Percentiles rank a stretch among this genome's conserved stretches.
These are phyloP conservation scores for Ophiostoma ulmi DNA, from an alignment of 2,329 filamentous ascomycete genomes.

Conservation along the genomic window DNA sequence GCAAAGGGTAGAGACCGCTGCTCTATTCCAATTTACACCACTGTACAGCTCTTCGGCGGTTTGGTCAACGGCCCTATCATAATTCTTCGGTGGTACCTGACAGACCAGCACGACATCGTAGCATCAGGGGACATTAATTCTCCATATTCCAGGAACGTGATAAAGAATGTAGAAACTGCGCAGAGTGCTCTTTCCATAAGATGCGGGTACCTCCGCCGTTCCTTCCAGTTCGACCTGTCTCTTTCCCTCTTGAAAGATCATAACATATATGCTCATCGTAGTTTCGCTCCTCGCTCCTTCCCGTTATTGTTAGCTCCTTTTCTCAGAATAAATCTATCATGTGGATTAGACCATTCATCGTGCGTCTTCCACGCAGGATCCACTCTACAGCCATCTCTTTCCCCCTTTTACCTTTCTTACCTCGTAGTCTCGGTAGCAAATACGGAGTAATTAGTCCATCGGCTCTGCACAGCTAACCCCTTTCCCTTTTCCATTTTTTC, in stretches of 20 bases:
- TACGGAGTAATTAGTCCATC: background rate
- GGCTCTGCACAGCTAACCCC: background rate
- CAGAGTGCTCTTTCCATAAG: background rate
- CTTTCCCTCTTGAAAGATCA: background rate
- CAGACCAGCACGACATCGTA: background rate
- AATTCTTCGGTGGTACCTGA: background rate
- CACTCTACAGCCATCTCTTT: conserved; percentile 11
- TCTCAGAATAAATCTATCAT: background rate
- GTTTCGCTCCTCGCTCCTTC: background rate
- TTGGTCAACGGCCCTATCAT: background rate
- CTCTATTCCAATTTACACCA: background rate
- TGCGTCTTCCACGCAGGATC: background rate
- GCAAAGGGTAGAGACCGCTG: background rate
- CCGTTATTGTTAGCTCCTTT: background rate
- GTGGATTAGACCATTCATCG: background rate
- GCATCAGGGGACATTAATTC: background rate
- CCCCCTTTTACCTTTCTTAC: conserved; percentile 16
- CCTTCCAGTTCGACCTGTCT: background rate
- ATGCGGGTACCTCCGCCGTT: background rate
- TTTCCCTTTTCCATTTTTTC: conserved; percentile 15
- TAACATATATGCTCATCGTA: background rate
- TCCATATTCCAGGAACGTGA: background rate
- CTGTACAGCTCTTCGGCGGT: background rate
- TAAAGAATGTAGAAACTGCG: background rate
- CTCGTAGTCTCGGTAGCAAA: background rate